Evolutionary conservation across 768 basidiomycete genomes (phyloP), one percentile per base, ranked within the genome.

Genomic region (Phanerodontia chrysosporium): DNA sequence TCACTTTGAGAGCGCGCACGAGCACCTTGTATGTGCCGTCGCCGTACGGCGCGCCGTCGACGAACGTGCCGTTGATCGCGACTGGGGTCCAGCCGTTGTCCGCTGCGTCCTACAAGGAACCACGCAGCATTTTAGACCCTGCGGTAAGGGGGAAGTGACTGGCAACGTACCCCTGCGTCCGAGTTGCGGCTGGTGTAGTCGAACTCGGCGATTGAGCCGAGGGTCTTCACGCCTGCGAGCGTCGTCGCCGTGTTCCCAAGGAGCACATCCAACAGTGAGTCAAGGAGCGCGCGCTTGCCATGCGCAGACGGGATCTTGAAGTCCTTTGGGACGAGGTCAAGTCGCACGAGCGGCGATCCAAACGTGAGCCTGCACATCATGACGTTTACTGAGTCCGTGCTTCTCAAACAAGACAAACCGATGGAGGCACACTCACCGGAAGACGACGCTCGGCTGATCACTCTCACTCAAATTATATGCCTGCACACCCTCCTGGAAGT

Each of bases 161-260:
- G n/a, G 3, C 28, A n/a, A 59, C 59, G n/a, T 54, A 72, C 62
- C 48, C 53, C 32, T 12, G 55, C 54, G 35, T 66, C 76, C 30
- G 67, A 81, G 66, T 80, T 80, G 44, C 85, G 76, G 7, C 78
- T 68, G 44, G 78, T 64, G 65, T 76, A 84, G 51, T 78, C 74
- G 12, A 73, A 65, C 56, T 82, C 77, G 27, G 70, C 72, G 8
- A 87, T 63, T n/a, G 78, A 69, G 14, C 84, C 85, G 22, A 85
- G 28, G 39, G 78, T 67, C 58, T 51, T 61, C 16, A 68, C 66
- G 52, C 64, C 60, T 12, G 78, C 68, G 67, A 83, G 74, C 54
- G 78, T 66, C 7, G 75, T 75, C n/a, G n/a, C n/a, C 13, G 52
- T 67, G 13, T 55, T 54, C 3, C 64, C 59, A 24, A 67, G 68